phyloP scores from a whole-genome alignment of 148 eudicot genomes.

The Drosera capensis region DNA sequence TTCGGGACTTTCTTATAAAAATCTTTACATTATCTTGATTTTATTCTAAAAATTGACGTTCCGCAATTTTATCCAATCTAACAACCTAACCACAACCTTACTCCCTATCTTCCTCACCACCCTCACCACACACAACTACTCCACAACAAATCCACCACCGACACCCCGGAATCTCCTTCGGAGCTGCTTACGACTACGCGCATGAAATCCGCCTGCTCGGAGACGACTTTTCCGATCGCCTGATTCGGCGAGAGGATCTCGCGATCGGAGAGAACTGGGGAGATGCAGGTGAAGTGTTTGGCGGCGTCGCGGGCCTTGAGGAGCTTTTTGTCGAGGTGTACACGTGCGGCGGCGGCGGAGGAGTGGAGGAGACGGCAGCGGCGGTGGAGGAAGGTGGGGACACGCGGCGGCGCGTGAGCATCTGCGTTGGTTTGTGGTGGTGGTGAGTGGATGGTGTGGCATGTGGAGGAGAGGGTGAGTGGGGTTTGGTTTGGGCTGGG shows the following conservation, averaged over 20 bases:
- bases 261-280: conserved; percentile 25
- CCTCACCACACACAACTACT: conserved; percentile 70
- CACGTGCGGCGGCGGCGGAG: no score
- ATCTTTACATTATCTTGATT: no score
- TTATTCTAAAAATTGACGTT: no score
- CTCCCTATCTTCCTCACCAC: conserved; percentile 90
- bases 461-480: no score
- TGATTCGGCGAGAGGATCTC: conserved; percentile 39
- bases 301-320: conserved; percentile 30
- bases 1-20: no score
- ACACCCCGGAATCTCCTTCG: not conserved
- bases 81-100: conserved; percentile 69
- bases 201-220: conserved; percentile 92
- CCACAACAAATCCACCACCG: conserved; percentile 19
- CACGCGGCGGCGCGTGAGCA: no score
- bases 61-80: no score
- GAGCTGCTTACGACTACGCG: conserved; percentile 40
- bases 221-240: conserved; percentile 51
- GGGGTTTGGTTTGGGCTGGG: no score
- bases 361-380: no score
- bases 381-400: no score
- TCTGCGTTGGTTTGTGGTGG: no score
- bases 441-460: no score
- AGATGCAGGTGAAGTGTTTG: conserved; percentile 19
- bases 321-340: conserved; percentile 24